Percentiles rank a stretch among this genome's conserved stretches.
These are phyloP conservation scores for Elsinoe arachidis DNA, from an alignment of 2,329 filamentous ascomycete species.

Conservation along the genomic window DNA sequence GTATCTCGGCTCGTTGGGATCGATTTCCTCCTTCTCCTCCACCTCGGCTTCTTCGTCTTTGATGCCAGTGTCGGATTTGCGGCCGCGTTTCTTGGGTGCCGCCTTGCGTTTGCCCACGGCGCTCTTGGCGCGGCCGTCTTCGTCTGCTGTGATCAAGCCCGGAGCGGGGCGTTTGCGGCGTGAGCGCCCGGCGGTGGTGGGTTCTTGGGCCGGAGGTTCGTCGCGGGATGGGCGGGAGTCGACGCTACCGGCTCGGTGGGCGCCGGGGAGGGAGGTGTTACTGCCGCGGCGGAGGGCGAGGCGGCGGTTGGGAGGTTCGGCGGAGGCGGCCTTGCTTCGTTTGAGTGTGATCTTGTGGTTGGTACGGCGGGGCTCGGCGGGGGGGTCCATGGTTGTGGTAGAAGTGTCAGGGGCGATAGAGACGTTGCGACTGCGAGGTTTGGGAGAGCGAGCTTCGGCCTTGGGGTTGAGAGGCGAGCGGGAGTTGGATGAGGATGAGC, in stretches of 20 bases:
- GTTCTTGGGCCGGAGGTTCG: slow-evolving; percentile 17
- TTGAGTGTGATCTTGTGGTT: slow-evolving; percentile 33
- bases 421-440: slow-evolving; percentile 14
- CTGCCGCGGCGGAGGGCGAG: slow-evolving; percentile 36
- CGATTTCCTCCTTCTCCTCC: slow-evolving; percentile 43
- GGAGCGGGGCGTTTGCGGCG: slow-evolving; percentile 63
- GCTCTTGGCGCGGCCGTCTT: slow-evolving; percentile 53
- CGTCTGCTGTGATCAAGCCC: slow-evolving; percentile 56
- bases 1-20: slow-evolving; percentile 67
- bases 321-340: slow-evolving; percentile 38
- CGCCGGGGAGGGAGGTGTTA: slow-evolving; percentile 36
- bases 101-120: slow-evolving; percentile 65
- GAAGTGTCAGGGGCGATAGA: slow-evolving; percentile 1
- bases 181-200: slow-evolving; percentile 18
- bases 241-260: slow-evolving; percentile 15
- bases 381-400: slow-evolving; percentile 15
- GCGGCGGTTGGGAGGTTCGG: slow-evolving; percentile 38
- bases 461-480: slow-evolving; percentile 34
- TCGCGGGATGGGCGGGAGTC: slow-evolving; percentile 12
- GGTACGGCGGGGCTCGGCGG: slow-evolving; percentile 19
- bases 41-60: slow-evolving; percentile 47
- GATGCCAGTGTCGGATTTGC: slow-evolving; percentile 18
- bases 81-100: slow-evolving; percentile 50
- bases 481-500: slow-evolving; percentile 28
- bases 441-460: slow-evolving; percentile 15